Conservation (phyloP, 108 stramenopile species). For the Licmophora abbreviata region DNA sequence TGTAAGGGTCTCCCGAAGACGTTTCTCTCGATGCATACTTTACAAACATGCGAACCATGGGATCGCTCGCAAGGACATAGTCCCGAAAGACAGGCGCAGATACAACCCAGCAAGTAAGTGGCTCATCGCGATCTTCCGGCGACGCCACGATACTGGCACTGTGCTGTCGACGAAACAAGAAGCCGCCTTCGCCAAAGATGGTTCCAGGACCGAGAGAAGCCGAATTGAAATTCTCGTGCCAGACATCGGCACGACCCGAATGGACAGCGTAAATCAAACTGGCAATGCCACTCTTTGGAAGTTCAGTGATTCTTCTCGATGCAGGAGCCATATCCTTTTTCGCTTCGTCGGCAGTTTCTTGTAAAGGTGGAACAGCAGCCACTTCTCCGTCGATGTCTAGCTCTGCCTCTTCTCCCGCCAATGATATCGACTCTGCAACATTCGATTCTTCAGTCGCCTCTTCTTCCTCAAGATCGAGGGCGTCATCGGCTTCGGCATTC, state of each 20-base stretch:
- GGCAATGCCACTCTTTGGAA: conserved; percentile 2
- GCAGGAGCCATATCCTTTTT: too few species aligned
- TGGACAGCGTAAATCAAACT: conserved; percentile 18
- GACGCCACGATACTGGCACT: conserved; percentile 28
- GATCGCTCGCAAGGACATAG: conserved; percentile 24
- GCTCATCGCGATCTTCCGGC: not conserved
- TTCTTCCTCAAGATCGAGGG: conserved; percentile 2
- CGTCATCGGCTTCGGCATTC: conserved; percentile 1
- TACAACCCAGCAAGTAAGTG: conserved; percentile 38
- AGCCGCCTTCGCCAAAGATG: conserved; percentile 36
- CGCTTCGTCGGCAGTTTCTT: too few species aligned
- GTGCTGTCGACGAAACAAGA: conserved; percentile 33
- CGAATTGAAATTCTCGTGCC: conserved; percentile 16
- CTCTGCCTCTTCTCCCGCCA: too few species aligned
- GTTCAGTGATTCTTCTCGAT: too few species aligned
- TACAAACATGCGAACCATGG: conserved; percentile 23
- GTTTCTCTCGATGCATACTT: conserved; percentile 15
- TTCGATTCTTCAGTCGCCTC: too few species aligned
- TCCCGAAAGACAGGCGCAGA: conserved; percentile 26
- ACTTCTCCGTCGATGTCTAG: too few species aligned
- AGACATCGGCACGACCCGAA: conserved; percentile 24
- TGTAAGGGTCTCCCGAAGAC: conserved; percentile 13
- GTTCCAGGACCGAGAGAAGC: conserved; percentile 27
- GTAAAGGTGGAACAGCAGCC: too few species aligned
- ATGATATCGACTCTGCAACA: too few species aligned